Percentiles rank a stretch among this genome's conserved stretches.
Conservation (phyloP, 164 flowering plant genomes). For the Houttuynia cordata region DNA sequence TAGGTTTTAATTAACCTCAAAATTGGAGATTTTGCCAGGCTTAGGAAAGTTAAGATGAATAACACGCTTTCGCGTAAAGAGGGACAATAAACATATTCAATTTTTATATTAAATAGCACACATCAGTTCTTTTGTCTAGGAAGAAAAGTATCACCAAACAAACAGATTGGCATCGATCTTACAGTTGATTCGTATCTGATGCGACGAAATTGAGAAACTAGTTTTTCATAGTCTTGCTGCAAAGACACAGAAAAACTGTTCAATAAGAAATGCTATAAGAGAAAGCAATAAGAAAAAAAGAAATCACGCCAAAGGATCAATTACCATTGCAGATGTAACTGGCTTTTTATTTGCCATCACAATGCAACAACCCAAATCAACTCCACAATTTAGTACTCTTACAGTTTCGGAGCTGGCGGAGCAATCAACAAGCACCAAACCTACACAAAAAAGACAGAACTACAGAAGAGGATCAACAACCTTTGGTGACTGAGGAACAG, state of each 20-base stretch:
- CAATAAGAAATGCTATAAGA: background rate
- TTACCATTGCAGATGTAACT: conserved; percentile 64
- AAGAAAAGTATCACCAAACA: background rate
- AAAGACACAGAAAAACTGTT: background rate
- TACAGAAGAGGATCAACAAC: no score
- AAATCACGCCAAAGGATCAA: background rate
- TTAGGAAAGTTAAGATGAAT: no score
- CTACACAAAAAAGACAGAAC: conserved; percentile 17
- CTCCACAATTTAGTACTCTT: conserved; percentile 29
- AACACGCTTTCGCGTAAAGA: background rate
- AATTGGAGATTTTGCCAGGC: background rate
- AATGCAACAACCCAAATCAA: conserved; percentile 59
- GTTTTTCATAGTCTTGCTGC: conserved; percentile 75
- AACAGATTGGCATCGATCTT: conserved; percentile 17
- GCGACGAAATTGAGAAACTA: conserved; percentile 45
- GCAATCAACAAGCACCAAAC: conserved; percentile 74
- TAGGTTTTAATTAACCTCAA: no score
- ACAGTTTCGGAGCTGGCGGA: conserved; percentile 81
- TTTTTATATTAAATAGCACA: no score
- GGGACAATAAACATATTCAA: background rate
- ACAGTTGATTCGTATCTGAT: conserved; percentile 91
- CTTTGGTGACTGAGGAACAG: background rate
- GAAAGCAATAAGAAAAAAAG: background rate
- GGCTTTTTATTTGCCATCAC: conserved; percentile 92
- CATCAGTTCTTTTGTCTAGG: no score